These are phyloP conservation scores for Lentinus tigrinus DNA, from an alignment of 768 basidiomycete genomes.

Conservation along the genomic window DNA sequence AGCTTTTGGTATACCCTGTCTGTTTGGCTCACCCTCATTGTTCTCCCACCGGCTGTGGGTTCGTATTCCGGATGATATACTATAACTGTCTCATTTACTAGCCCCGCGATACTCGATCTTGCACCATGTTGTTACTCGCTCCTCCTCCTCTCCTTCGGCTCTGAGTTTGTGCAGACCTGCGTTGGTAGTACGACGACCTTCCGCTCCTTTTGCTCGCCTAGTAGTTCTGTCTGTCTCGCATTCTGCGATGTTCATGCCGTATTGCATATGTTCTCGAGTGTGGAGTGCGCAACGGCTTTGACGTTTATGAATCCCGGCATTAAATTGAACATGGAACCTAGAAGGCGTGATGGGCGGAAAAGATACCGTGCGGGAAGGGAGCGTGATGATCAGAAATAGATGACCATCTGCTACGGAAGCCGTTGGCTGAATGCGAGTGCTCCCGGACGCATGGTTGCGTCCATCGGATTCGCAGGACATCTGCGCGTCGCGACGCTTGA, in stretches of 20 bases:
- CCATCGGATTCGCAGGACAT: too few species aligned
- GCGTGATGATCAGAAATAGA: slow-evolving; percentile 16
- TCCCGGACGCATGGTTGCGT: too few species aligned
- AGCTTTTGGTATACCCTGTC: slow-evolving; percentile 30
- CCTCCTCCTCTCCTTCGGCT: slow-evolving; percentile 10
- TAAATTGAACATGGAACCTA: neutral
- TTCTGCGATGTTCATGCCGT: neutral
- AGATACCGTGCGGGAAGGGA: slow-evolving; percentile 1
- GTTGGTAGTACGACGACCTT: slow-evolving; percentile 9
- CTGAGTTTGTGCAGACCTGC: slow-evolving; percentile 9
- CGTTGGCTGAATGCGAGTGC: neutral
- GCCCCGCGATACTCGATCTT: slow-evolving; percentile 1
- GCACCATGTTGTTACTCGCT: neutral
- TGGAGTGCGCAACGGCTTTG: neutral
- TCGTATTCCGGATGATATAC: slow-evolving; percentile 16
- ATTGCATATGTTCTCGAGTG: neutral
- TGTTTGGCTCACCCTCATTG: slow-evolving; percentile 15
- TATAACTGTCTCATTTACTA: slow-evolving; percentile 14
- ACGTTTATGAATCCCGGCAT: neutral
- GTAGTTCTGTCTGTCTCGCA: slow-evolving; percentile 9
- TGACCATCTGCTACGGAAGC: neutral
- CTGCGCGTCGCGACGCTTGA: too few species aligned
- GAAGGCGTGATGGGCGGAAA: slow-evolving; percentile 9
- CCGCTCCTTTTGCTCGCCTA: slow-evolving; percentile 18
- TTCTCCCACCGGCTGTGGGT: slow-evolving; percentile 15